Evolutionary conservation across 129 eudicot species (phyloP).

Genomic region (Centella asiatica): DNA sequence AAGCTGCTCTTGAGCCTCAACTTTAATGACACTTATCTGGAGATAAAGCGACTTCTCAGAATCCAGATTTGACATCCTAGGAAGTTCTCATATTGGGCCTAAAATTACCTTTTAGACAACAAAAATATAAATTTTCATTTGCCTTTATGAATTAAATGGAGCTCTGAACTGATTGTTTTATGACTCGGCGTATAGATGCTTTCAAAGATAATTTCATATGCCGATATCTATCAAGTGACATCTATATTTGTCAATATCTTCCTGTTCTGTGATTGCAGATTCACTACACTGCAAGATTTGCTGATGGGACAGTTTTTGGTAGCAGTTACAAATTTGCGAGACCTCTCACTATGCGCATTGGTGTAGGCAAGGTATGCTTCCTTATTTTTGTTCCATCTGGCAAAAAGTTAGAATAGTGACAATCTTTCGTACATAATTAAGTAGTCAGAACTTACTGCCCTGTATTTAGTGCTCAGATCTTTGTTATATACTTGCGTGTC

Average conservation of each 20-base stretch:
- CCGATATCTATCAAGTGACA: not conserved
- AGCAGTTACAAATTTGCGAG: constrained; percentile 88
- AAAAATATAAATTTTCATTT: too few species aligned
- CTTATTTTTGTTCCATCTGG: constrained; percentile 2
- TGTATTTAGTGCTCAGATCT: too few species aligned
- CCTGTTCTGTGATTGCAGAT: constrained; percentile 30
- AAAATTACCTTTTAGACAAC: not conserved
- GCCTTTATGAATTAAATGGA: too few species aligned
- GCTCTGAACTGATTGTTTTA: not conserved
- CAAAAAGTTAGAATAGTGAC: not conserved
- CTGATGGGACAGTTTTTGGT: constrained; percentile 82
- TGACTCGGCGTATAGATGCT: not conserved
- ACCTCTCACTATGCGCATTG: constrained; percentile 84
- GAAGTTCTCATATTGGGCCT: not conserved
- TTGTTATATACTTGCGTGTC: not conserved
- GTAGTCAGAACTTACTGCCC: too few species aligned
- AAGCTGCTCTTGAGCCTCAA: not conserved
- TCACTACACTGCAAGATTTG: constrained; percentile 92
- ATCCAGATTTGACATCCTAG: too few species aligned
- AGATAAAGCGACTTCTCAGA: not conserved
- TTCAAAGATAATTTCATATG: not conserved
- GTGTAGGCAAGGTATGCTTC: constrained; percentile 62
- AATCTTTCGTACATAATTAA: not conserved
- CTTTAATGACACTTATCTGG: not conserved
- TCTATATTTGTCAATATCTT: not conserved